Conservation (phyloP, 2,329 filamentous ascomycete genomes). For the Diplodia seriata region DNA sequence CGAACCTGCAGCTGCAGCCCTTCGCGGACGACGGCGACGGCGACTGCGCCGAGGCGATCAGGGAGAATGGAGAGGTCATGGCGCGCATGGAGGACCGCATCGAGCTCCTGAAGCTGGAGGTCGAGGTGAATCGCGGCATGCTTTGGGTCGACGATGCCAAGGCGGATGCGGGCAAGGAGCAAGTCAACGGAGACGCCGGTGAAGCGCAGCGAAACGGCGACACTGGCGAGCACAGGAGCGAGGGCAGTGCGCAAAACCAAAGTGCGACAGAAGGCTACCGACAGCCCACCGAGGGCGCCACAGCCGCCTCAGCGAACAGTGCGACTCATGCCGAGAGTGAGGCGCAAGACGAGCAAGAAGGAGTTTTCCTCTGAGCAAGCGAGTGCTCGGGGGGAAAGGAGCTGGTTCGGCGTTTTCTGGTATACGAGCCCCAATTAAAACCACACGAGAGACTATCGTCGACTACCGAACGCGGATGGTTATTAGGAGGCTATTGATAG, state of each 20-base stretch:
- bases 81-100: conserved; percentile 71
- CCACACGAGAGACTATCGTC: conserved; percentile 14
- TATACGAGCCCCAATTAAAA: conserved; percentile 25
- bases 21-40: conserved; percentile 70
- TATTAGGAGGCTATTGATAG: conserved; percentile 28
- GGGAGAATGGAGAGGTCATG: conserved; percentile 74
- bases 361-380: conserved; percentile 36
- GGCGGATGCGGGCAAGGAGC: conserved; percentile 33
- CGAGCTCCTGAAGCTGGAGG: conserved; percentile 67
- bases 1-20: conserved; percentile 74
- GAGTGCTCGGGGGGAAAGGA: not conserved
- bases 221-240: conserved; percentile 4
- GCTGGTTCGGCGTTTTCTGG: conserved; percentile 6
- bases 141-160: conserved; percentile 53
- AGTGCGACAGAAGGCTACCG: conserved; percentile 15
- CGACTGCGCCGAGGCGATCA: conserved; percentile 76
- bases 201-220: conserved; percentile 17
- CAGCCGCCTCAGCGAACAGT: conserved; percentile 23
- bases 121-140: conserved; percentile 65
- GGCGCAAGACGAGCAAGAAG: conserved; percentile 34
- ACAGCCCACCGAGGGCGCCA: conserved; percentile 19
- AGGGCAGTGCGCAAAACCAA: conserved; percentile 20
- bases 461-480: conserved; percentile 22
- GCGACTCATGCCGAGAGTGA: conserved; percentile 25
- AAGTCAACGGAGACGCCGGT: conserved; percentile 30